Evolutionary conservation across 148 eudicot species (phyloP).

Genomic region (Hydrangea macrophylla): DNA sequence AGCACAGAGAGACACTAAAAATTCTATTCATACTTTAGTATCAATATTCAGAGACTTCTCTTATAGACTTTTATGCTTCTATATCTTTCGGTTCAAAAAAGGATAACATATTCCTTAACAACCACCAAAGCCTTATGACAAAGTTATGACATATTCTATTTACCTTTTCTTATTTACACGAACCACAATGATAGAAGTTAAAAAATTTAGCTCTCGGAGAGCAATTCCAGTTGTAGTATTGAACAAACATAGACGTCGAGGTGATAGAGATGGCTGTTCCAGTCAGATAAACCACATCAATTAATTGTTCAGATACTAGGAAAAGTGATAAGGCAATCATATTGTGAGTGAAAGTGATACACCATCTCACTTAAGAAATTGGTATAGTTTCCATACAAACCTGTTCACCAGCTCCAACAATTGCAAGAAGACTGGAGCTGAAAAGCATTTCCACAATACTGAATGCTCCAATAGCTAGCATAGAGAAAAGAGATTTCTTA

Average conservation of each 20-base stretch:
- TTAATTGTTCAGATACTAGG: background rate
- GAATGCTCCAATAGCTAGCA: conserved; percentile 81
- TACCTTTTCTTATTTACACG: conserved; percentile 77
- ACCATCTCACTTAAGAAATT: background rate
- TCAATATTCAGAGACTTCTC: too few relatives aligned
- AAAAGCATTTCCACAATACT: conserved; percentile 87
- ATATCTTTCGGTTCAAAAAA: too few relatives aligned
- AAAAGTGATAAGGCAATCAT: background rate
- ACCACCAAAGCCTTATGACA: background rate
- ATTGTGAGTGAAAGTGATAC: background rate
- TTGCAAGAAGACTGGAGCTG: conserved; percentile 78
- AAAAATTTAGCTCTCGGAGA: conserved; percentile 71
- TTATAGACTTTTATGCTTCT: too few relatives aligned
- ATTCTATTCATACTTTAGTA: too few relatives aligned
- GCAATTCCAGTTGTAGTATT: conserved; percentile 65
- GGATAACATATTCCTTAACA: background rate
- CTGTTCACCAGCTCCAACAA: conserved; percentile 99
- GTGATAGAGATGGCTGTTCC: conserved; percentile 84
- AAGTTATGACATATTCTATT: background rate
- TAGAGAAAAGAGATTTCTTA: conserved; percentile 5
- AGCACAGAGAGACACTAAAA: too few relatives aligned
- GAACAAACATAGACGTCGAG: conserved; percentile 87
- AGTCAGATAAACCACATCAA: conserved; percentile 18
- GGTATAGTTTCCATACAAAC: conserved; percentile 27
- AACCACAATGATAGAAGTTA: conserved; percentile 83